Base-by-base conservation (phyloP, 306 rosid species). In the Hippophae rhamnoides region DNA sequence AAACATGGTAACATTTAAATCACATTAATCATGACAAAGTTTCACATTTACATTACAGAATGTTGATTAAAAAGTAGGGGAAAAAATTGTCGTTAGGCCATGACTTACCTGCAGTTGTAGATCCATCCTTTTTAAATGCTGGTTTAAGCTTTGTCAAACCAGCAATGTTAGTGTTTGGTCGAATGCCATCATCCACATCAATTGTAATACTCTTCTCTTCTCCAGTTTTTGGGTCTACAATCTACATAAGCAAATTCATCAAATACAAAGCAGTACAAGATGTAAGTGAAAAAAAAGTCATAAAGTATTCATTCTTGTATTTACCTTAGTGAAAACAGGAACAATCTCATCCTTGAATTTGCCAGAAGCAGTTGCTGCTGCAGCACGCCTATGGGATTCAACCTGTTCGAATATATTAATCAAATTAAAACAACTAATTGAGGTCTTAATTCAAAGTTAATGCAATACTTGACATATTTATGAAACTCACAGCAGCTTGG, bases 261-360 rank as follows among this genome's bases (percentile, higher is more conserved):
- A 79, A 46, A 55, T 48, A 58, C 12, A 10, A 12, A 57, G 49
- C 56, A 79, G 45, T 27, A 57, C 9, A 43, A 67, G 69, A 51
- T 9, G 50, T 41, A 18, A 6, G 38, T 18, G 12, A 9, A 26
- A 5, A 66, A 50, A 56, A 47, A 68, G 5, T 31, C 38, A 31
- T 31, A 2, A 31, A 31, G 5, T 31, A 31, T 31, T 31, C 66
- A 10, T 14, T 60, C 72, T 58, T 31, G 51, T 54, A 53, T 58
- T 72, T 72, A 87, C 96, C 86, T 85, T 92, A 0, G 98, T 87
- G 68, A 77, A 64, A 51, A 92, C 93, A 5, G 95, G 96, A 69
- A 87, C 41, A 47, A 92, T 92, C 76, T 92, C 96, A 8, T 92
- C 96, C 72, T 75, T 79, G 86, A 92, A 87, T 80, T 85, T 92